Evolutionary conservation across 306 rosid genomes (phyloP), one percentile per base, ranked within the genome.

Genomic region (Quercus suber): DNA sequence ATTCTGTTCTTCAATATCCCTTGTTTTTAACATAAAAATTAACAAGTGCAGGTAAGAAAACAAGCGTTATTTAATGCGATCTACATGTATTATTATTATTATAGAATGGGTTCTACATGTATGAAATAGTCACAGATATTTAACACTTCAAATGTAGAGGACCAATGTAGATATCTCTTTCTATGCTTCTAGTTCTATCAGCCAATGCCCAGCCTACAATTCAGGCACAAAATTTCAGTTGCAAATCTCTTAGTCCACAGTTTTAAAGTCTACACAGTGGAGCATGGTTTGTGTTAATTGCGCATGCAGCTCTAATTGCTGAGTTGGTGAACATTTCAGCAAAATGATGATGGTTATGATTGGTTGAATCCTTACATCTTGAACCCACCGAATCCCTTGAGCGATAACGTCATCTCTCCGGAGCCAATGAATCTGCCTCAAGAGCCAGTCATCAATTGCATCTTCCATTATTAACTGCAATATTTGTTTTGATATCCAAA

Each of bases 401-500:
- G 98, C 94, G 67, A 96, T 55, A 58, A 81, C 76, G 23, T 90
- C 98, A 79, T 91, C 99, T 77, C 87, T 90, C 79, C 91, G 92
- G 20, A 96, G 94, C 93, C 91, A 88, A 74, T 90, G 92, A 79
- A 96, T 93, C 81, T 96, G 97, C 76, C 91, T 87, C 80, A 89
- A 71, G 79, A 96, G 96, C 89, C 92, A 96, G 80, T 96, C 99
- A 85, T 96, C 99, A 84, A 96, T 84, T 68, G 99, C 98, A 81
- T 96, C 99, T 61, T 93, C 97, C 99, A 96, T 93, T 79, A 92
- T 83, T 72, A 96, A 83, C 80, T 96, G 99, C 76, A 93, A 77
- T 79, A 96, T 93, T 84, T 96, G 99, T 85, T 96, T 96, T 51
- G 99, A 96, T 80, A 96, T 96, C 99, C 99, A 96, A 86, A 90